A percentile compares a stretch with the other conserved stretches of the same genome.
Conservation (phyloP, 257 asterid species). For the Solanum etuberosum region DNA sequence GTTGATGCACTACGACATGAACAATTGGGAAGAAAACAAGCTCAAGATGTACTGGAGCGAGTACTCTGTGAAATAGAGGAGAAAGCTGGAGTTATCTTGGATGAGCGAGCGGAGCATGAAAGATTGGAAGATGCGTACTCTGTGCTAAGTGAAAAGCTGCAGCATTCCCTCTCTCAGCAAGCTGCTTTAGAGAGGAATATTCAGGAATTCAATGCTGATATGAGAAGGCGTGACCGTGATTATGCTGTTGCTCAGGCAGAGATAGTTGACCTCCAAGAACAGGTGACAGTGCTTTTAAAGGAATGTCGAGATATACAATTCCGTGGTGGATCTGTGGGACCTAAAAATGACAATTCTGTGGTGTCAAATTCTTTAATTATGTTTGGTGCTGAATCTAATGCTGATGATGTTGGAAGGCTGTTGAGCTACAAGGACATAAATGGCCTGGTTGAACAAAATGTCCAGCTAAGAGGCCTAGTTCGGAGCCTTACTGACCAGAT, state of each 20-base stretch:
- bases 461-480: constrained; percentile 59
- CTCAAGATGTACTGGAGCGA: constrained; percentile 82
- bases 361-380: constrained; percentile 12
- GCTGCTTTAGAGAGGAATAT: constrained; percentile 43
- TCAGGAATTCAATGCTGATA: constrained; percentile 65
- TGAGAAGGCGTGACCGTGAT: constrained; percentile 79
- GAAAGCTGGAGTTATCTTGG: constrained; percentile 74
- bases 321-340: constrained; percentile 65
- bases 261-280: constrained; percentile 69
- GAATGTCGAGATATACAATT: constrained; percentile 90
- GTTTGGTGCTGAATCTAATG: constrained; percentile 19
- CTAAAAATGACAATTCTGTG: constrained; percentile 18
- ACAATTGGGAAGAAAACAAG: constrained; percentile 80
- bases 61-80: constrained; percentile 84
- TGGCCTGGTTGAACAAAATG: constrained; percentile 87
- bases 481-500: constrained; percentile 65
- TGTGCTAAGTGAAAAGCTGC: constrained; percentile 52
- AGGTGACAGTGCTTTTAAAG: constrained; percentile 81
- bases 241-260: constrained; percentile 58
- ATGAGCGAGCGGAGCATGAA: constrained; percentile 93
- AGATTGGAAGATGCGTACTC: constrained; percentile 64
- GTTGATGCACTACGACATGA: constrained; percentile 87
- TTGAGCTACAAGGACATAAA: constrained; percentile 79
- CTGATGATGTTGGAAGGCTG: constrained; percentile 38
- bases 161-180: constrained; percentile 55